A percentile compares a stretch with the other conserved stretches of the same genome.
These are phyloP conservation scores for Leucoagaricus sp. DNA, from an alignment of 1,284 basidiomycete species.

Conservation along the genomic window DNA sequence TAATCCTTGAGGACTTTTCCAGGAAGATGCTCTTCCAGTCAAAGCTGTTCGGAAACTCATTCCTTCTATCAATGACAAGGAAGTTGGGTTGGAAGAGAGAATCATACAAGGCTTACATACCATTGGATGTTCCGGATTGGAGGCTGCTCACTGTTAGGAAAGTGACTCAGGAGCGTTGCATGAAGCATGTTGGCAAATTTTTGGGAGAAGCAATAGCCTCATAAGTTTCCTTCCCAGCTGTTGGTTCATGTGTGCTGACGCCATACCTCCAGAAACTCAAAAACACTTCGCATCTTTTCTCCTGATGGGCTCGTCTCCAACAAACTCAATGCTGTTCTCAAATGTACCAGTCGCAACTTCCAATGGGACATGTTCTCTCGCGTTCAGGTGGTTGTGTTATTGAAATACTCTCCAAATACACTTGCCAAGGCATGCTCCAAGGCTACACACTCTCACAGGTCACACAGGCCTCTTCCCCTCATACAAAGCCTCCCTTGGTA, in stretches of 20 bases:
- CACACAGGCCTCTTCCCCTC: constrained; percentile 85
- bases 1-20: constrained; percentile 63
- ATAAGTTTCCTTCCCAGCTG: constrained; percentile 34
- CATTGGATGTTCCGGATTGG: constrained; percentile 72
- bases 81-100: constrained; percentile 70
- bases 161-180: constrained; percentile 68
- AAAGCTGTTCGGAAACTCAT: constrained; percentile 57
- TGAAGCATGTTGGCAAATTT: constrained; percentile 72
- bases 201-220: constrained; percentile 59
- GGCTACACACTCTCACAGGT: constrained; percentile 83
- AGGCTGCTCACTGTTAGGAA: constrained; percentile 50
- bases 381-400: constrained; percentile 74
- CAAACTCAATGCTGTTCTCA: constrained; percentile 81
- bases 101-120: constrained; percentile 62
- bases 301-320: constrained; percentile 91
- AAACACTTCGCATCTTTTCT: constrained; percentile 85
- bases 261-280: constrained; percentile 56
- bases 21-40: constrained; percentile 48
- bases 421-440: constrained; percentile 85
- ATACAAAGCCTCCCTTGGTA: constrained; percentile 87
- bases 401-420: constrained; percentile 89
- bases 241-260: neutral
- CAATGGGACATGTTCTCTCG: constrained; percentile 78
- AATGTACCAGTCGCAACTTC: constrained; percentile 69
- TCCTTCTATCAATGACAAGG: constrained; percentile 52